Evolutionary conservation across 2,329 filamentous ascomycete species (phyloP).

Genomic region (Rugonectria rugulosa): DNA sequence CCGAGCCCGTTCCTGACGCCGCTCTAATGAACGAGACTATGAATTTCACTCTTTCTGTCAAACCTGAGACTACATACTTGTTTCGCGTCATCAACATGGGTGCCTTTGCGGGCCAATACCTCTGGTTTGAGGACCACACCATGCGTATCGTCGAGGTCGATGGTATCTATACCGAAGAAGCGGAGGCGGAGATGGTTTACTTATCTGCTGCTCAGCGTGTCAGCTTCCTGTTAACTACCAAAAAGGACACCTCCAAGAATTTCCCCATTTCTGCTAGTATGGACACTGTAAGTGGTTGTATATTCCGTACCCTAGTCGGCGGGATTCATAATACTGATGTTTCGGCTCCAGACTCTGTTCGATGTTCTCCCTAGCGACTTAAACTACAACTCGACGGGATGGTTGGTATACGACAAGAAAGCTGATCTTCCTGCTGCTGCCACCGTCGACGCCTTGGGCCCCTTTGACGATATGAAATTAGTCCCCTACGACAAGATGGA

Average conservation of each 20-base stretch:
- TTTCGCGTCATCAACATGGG: slow-evolving; percentile 77
- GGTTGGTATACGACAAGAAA: slow-evolving; percentile 64
- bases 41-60: slow-evolving; percentile 64
- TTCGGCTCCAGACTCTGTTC: slow-evolving; percentile 63
- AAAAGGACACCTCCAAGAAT: slow-evolving; percentile 67
- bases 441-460: slow-evolving; percentile 66
- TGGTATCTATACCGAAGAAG: slow-evolving; percentile 70
- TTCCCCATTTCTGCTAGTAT: slow-evolving; percentile 74
- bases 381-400: slow-evolving; percentile 73
- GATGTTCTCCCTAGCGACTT: slow-evolving; percentile 70
- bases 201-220: slow-evolving; percentile 72
- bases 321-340: no score
- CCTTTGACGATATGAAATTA: slow-evolving; percentile 78
- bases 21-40: slow-evolving; percentile 76
- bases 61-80: slow-evolving; percentile 75
- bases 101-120: slow-evolving; percentile 72
- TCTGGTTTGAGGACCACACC: slow-evolving; percentile 73
- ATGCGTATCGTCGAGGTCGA: slow-evolving; percentile 78
- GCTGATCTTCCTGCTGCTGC: slow-evolving; percentile 59
- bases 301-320: no score
- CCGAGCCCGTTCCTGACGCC: slow-evolving; percentile 72
- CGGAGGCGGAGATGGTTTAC: slow-evolving; percentile 70
- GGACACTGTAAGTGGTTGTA: slow-evolving; percentile 71
- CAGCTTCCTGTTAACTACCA: slow-evolving; percentile 69
- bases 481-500: slow-evolving; percentile 72